Percentiles rank a stretch among this genome's conserved stretches.
These are phyloP conservation scores for Polygonum maritimum DNA, from an alignment of 148 eudicot species.

Conservation along the genomic window DNA sequence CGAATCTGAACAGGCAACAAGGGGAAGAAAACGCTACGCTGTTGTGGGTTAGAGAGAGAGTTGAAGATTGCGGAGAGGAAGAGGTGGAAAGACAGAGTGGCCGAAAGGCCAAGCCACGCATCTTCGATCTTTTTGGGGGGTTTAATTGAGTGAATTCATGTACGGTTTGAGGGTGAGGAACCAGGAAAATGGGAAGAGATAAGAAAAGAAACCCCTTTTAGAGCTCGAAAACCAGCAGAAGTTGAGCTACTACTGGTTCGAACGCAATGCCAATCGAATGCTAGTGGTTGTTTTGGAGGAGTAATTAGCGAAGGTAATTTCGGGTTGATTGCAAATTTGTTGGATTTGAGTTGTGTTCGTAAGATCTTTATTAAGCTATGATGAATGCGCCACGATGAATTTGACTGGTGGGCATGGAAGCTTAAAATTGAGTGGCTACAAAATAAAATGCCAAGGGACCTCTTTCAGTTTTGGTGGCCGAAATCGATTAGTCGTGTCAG, in stretches of 20 bases:
- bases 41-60: conserved; percentile 2
- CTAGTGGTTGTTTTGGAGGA: neutral
- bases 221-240: neutral
- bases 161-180: neutral
- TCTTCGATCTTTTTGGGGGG: conserved; percentile 13
- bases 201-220: neutral
- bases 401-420: conserved; percentile 9
- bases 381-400: neutral
- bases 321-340: neutral
- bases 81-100: conserved; percentile 24
- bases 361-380: neutral
- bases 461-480: neutral
- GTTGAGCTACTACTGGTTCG: neutral
- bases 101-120: conserved; percentile 20
- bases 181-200: neutral
- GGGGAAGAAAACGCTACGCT: conserved; percentile 15
- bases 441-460: neutral
- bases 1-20: conserved; percentile 18
- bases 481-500: conserved; percentile 4
- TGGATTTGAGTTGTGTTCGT: neutral
- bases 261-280: neutral
- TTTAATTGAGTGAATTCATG: neutral
- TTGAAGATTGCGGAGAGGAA: conserved; percentile 7
- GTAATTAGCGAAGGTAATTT: neutral
- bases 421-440: conserved; percentile 2